Base-by-base conservation (phyloP, 192 early-diverging fungal genomes). In the Backusella macrospora region DNA sequence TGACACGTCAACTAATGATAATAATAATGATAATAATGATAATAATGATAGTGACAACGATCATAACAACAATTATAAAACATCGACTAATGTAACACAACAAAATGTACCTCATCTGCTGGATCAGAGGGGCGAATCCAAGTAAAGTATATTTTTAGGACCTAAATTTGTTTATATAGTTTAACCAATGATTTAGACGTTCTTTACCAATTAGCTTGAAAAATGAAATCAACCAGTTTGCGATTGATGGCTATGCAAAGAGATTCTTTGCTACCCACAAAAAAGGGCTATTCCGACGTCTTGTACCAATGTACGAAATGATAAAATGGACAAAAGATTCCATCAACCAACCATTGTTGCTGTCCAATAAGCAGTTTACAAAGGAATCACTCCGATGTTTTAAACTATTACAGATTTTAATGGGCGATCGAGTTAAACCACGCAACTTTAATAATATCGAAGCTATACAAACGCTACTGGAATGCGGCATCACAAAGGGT, bases 261-360 rank as follows among this genome's bases (percentile, higher is more conserved):
- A 92, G 93, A 72, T 95, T 97, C 82, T 99, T 99, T 83, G 84
- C 91, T 6, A 91, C 92, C 37, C 96, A 97, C 67, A 91, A 92
- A 76, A 87, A 88, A 55, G 97, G 97, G 1, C 82, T 99, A 26
- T 90, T 97, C 63, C 81, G 95, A 73, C 87, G 92, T 23, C 89
- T 81, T 72, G 95, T 99, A 8, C 94, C 97, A 4, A 79, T 97
- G 62, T 93, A 96, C 39, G 92, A 98, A 74, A 91, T 98, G 92
- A 74, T 98, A 4, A 86, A 87, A 34, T 94, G 86, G 80, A 89
- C 90, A 81, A 94, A 89, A 81, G 93, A 93, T 67, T 74, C 93
- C 2, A 77, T 98, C 48, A 86, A 85, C n/a, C 85, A 88, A 12
- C 94, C 97, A 21, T 82, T 99, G 69, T 86, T 99, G 85, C 86